Conservation (phyloP, 2,329 filamentous ascomycete species). For the Alternaria arborescens region DNA sequence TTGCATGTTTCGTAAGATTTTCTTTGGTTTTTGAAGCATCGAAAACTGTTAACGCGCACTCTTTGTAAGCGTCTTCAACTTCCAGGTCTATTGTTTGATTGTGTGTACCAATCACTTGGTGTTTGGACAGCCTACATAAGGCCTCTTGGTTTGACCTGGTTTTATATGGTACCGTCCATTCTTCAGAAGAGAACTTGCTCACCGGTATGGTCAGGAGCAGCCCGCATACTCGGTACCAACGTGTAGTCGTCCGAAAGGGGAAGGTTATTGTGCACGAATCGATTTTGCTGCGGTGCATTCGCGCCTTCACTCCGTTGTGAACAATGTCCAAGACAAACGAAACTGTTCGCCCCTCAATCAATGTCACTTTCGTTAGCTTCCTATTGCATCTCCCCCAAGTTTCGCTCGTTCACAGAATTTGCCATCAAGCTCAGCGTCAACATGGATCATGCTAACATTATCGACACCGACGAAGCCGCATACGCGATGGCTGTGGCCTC, state of each 20-base stretch:
- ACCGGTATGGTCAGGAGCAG: background rate
- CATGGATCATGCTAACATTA: slow-evolving; percentile 12
- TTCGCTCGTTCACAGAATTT: background rate
- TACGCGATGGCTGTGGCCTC: slow-evolving; percentile 3
- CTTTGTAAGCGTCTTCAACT: background rate
- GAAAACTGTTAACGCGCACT: background rate
- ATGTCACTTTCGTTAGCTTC: background rate
- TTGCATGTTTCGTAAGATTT: background rate
- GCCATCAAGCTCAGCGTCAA: background rate
- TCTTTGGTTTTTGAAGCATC: background rate
- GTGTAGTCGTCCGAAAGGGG: background rate
- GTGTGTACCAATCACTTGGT: background rate
- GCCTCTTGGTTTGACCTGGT: too few relatives aligned
- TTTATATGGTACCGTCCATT: background rate
- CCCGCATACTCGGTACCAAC: background rate
- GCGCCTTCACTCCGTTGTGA: slow-evolving; percentile 11
- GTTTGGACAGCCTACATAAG: background rate
- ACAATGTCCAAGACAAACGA: slow-evolving; percentile 8
- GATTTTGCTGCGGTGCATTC: background rate
- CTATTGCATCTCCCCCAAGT: background rate
- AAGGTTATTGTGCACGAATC: background rate
- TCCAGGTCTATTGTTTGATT: background rate
- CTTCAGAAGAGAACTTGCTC: too few relatives aligned
- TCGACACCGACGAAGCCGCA: slow-evolving; percentile 7
- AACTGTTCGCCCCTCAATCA: background rate